Base-by-base conservation (phyloP, 352 stramenopile species). In the Globisporangium acanthophoron region DNA sequence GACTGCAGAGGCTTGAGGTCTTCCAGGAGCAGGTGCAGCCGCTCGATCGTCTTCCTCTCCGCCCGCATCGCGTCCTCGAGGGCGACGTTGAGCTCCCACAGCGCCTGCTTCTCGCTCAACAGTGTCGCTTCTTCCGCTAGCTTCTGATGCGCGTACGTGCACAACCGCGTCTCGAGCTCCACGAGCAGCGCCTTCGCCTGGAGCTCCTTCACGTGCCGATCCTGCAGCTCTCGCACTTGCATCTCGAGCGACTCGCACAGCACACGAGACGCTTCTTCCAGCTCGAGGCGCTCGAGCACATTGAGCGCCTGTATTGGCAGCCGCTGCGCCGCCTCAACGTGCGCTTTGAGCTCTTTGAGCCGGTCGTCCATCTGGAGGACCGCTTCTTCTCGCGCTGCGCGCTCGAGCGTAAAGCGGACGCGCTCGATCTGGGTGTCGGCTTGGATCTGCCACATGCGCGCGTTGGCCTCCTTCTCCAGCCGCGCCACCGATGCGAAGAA, bases 321-420 rank as follows among this genome's bases (percentile, higher is more conserved):
- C 0, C 68, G 56, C 39, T 64, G 62, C 0, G 78, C 79, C 15
- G 74, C 67, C 24, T 87, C 73, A 1, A 87, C 59, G 3, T 77
- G 56, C 13, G 59, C 55, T 3, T 74, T 55, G 0, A 88, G 69
- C 21, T 83, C 67, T 12, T 74, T 57, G 13, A 83, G 58, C 20
- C 72, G 67, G 44, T 88, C 80, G 29, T 51, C 56, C 40, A 85
- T 61, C 29, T 87, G 76, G 29, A 80, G 84, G 0, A 87, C 45
- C 9, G 78, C 79, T 50, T 88, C 80, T 27, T 88, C 78, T 0
- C 74, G 62, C 1, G 70, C 65, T 12, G 80, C 76, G 12, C 80
- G 80, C 55, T 90, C 80, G 2, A 90, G 62, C 27, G 88, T 62
- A 21, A 88, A 90, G 0, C 76, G 68, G 9, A 73, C 74, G 15